Conservation (phyloP, 2,329 filamentous ascomycete species). For the Nothophaeocryptopus gaeumannii region DNA sequence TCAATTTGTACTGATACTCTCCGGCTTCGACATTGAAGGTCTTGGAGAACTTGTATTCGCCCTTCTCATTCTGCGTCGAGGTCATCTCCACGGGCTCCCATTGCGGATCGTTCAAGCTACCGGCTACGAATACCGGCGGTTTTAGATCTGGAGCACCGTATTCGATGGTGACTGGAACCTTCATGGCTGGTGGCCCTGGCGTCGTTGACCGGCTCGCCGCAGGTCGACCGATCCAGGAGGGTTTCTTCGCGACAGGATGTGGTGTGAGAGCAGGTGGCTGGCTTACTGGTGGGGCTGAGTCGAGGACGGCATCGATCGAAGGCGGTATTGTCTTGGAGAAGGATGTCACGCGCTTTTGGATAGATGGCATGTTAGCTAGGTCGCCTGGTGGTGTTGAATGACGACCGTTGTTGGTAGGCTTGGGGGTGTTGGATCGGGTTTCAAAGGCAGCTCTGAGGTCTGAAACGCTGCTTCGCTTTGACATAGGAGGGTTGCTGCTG, state of each 20-base stretch:
- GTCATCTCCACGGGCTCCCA: constrained; percentile 69
- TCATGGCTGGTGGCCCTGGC: constrained; percentile 28
- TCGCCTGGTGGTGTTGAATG: neutral
- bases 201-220: constrained; percentile 16
- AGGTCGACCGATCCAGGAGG: constrained; percentile 33
- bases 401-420: too few species aligned
- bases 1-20: constrained; percentile 72
- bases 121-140: constrained; percentile 69
- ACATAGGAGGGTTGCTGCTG: too few species aligned
- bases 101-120: constrained; percentile 63
- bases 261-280: constrained; percentile 8
- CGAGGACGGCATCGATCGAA: constrained; percentile 18
- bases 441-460: too few species aligned
- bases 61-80: constrained; percentile 45
- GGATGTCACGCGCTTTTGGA: constrained; percentile 10
- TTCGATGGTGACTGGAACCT: constrained; percentile 54
- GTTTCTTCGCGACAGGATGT: constrained; percentile 7
- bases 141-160: constrained; percentile 59
- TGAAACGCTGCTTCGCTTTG: too few species aligned
- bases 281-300: constrained; percentile 7
- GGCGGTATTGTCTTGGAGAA: constrained; percentile 4
- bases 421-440: too few species aligned
- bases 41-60: constrained; percentile 58
- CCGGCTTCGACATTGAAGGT: constrained; percentile 55
- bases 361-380: constrained; percentile 18